Percentiles rank a stretch among this genome's conserved stretches.
These are phyloP conservation scores for Tetragonia tetragonoides DNA, from an alignment of 148 eudicot genomes.

Conservation along the genomic window DNA sequence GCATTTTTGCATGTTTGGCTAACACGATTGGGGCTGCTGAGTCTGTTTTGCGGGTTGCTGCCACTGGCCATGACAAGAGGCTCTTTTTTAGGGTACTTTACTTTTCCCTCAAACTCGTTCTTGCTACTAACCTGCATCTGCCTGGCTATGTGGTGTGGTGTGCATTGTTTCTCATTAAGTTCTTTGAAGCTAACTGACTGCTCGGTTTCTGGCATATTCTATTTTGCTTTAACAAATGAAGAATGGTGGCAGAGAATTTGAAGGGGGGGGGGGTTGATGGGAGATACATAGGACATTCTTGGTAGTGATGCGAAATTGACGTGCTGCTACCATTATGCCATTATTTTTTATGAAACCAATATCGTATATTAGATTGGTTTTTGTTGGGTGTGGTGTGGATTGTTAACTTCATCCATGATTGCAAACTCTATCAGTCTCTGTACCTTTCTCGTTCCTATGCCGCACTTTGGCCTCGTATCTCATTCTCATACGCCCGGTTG, in stretches of 20 bases:
- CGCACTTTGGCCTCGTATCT: no score
- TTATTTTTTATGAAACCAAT: not conserved
- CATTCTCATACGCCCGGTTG: no score
- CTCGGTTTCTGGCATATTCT: not conserved
- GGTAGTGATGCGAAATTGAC: no score
- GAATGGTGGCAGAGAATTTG: no score
- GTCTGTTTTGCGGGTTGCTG: conserved; percentile 94
- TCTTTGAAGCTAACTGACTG: not conserved
- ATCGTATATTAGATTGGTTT: not conserved
- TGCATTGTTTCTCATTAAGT: not conserved
- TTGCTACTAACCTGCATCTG: not conserved
- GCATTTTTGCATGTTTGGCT: conserved; percentile 77
- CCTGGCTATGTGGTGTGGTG: no score
- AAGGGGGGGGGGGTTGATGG: not conserved
- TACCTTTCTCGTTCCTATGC: no score
- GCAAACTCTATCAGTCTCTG: not conserved
- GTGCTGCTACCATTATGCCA: no score
- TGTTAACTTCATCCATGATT: not conserved
- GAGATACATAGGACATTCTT: not conserved
- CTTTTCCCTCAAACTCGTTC: not conserved
- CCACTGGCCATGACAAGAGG: conserved; percentile 93
- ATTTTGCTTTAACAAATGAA: not conserved
- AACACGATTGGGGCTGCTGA: conserved; percentile 97
- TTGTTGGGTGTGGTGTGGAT: not conserved
- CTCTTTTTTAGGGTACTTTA: conserved; percentile 66